Evolutionary conservation across 352 stramenopile genomes (phyloP).

Genomic region (Phytophthora foliorum): DNA sequence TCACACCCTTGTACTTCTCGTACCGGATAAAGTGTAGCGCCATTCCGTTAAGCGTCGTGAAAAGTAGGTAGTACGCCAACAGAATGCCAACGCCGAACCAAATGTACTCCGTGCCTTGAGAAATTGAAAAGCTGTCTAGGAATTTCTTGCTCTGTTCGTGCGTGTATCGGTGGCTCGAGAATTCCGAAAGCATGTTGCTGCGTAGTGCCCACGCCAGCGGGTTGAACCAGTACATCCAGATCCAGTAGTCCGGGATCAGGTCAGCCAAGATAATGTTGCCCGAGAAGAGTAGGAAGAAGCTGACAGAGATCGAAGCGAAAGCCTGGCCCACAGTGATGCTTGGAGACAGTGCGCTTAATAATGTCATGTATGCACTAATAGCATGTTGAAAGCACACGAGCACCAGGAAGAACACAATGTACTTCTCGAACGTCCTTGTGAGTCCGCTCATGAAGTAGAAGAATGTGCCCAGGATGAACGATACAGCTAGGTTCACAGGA

Average conservation of each 20-base stretch:
- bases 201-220: conserved; percentile 67
- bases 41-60: conserved; percentile 53
- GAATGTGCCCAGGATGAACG: conserved; percentile 67
- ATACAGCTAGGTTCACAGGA: conserved; percentile 73
- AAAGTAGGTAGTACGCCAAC: conserved; percentile 53
- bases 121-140: conserved; percentile 59
- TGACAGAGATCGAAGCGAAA: conserved; percentile 56
- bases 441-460: conserved; percentile 94
- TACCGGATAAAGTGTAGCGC: conserved; percentile 59
- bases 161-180: conserved; percentile 57
- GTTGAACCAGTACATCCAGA: conserved; percentile 86
- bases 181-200: conserved; percentile 71
- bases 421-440: conserved; percentile 63
- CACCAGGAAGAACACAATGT: conserved; percentile 82
- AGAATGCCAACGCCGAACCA: conserved; percentile 56
- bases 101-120: conserved; percentile 48
- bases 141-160: conserved; percentile 20
- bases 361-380: conserved; percentile 71
- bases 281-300: conserved; percentile 77
- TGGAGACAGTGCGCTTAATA: conserved; percentile 61
- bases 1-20: conserved; percentile 53
- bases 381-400: conserved; percentile 83
- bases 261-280: conserved; percentile 78
- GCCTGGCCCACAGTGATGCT: conserved; percentile 65
- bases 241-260: conserved; percentile 78